Evolutionary conservation across 1,284 basidiomycete species (phyloP), one percentile per base, ranked within the genome.

Genomic region (Boletellus dicymbophilus): DNA sequence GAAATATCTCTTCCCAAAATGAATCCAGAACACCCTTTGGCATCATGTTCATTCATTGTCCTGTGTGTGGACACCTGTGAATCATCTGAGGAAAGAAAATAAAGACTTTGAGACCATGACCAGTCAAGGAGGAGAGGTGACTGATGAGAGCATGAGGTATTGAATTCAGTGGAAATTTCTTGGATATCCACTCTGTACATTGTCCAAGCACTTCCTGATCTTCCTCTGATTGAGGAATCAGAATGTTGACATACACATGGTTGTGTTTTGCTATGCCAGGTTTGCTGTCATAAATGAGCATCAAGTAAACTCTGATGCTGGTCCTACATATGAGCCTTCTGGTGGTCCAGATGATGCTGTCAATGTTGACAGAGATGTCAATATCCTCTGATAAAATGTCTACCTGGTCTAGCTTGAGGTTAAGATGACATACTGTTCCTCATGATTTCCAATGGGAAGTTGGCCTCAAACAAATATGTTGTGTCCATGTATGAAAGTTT

Each of bases 1-100:
- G 48, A 3, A 59, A 12, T 0, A 58, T 33, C 11, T 52, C n/a
- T 1, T 20, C 15, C 37, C 48, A 53, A 6, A 53, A 59, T 0
- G 18, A 44, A 12, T 56, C 47, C 4, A 46, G 28, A 1, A 60
- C 37, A 11, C 48, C 47, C 13, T 37, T 37, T 6, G 56, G 56
- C 11, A 59, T 43, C 2, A 12, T 15, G 7, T 37, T 59, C 6
- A 36, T 44, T 3, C 22, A 3, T 4, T 36, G 20, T 7, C 31
- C 18, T 21, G 50, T 48, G 8, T 26, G 10, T 13, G 46, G 13
- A 12, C 59, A 27, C 4, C 22, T 28, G 15, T 59, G 58, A 2
- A 54, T 57, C 58, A 59, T 60, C 11, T 49, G 38, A 3, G 52
- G 58, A 36, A 59, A 59, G 26, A 37, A 46, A 0, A 59, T 46